Percentiles rank a stretch among this genome's conserved stretches.
phyloP scores from a whole-genome alignment of 768 basidiomycete genomes.

The Infundibulicybe gibba region DNA sequence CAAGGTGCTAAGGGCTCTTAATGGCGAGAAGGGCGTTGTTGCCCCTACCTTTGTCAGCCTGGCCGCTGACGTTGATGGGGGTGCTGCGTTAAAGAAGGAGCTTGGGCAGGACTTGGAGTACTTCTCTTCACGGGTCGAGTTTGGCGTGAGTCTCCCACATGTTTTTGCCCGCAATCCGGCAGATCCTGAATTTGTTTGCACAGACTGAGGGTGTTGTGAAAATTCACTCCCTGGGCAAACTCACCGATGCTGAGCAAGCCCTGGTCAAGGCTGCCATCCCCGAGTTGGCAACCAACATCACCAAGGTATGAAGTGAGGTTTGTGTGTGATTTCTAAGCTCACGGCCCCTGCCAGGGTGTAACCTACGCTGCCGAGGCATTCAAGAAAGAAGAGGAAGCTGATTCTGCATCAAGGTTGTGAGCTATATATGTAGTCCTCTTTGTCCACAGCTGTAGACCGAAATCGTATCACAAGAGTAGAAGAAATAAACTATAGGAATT shows the following conservation, averaged over 20 bases:
- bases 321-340: neutral
- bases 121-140: slow-evolving; percentile 87
- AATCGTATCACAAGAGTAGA: too few species aligned
- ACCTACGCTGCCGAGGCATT: slow-evolving; percentile 31
- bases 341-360: slow-evolving; percentile 22
- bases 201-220: slow-evolving; percentile 79
- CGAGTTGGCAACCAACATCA: slow-evolving; percentile 73
- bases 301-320: slow-evolving; percentile 42
- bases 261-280: slow-evolving; percentile 80
- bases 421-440: too few species aligned
- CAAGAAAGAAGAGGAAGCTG: slow-evolving; percentile 23
- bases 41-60: slow-evolving; percentile 85
- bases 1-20: slow-evolving; percentile 79
- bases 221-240: slow-evolving; percentile 75
- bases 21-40: slow-evolving; percentile 85
- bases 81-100: slow-evolving; percentile 72
- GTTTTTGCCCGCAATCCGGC: neutral
- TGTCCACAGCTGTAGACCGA: too few species aligned
- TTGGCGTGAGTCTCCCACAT: slow-evolving; percentile 62
- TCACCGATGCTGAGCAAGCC: slow-evolving; percentile 68
- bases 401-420: slow-evolving; percentile 5
- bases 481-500: too few species aligned
- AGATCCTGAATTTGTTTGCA: slow-evolving; percentile 2
- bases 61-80: slow-evolving; percentile 65
- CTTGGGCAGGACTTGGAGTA: slow-evolving; percentile 75